These are phyloP conservation scores for Mycosphaerella arachidis DNA, from an alignment of 2,329 filamentous ascomycete species.

Conservation along the genomic window DNA sequence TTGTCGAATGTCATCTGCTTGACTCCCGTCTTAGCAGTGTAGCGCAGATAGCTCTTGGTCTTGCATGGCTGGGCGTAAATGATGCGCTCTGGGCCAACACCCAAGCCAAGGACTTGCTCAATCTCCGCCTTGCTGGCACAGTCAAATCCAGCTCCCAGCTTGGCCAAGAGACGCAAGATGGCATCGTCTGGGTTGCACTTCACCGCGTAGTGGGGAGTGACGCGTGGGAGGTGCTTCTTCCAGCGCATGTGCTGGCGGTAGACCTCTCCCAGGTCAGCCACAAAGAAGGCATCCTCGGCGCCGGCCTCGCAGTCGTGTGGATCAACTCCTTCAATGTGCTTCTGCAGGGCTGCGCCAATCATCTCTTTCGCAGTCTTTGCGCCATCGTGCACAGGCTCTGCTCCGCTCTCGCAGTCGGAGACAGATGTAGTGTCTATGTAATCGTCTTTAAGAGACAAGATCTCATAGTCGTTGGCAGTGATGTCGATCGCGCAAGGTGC, in stretches of 20 bases:
- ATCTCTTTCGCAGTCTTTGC: conserved; percentile 64
- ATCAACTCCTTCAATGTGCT: conserved; percentile 78
- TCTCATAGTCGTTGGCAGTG: conserved; percentile 36
- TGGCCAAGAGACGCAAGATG: conserved; percentile 80
- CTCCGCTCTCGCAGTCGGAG: conserved; percentile 23
- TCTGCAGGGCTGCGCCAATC: conserved; percentile 81
- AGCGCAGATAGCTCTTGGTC: conserved; percentile 95
- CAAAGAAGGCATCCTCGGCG: conserved; percentile 97
- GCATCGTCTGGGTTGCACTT: conserved; percentile 97
- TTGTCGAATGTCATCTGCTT: conserved; percentile 99
- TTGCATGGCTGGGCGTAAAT: conserved; percentile 99
- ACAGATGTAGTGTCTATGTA: conserved; percentile 16
- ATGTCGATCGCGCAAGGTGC: conserved; percentile 63
- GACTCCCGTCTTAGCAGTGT: conserved; percentile 76
- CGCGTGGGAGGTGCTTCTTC: conserved; percentile 87
- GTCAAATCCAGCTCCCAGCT: conserved; percentile 91
- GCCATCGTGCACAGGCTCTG: conserved; percentile 44
- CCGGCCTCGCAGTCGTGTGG: conserved; percentile 83
- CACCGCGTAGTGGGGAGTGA: conserved; percentile 97
- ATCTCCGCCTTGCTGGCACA: conserved; percentile 98
- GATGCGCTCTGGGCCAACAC: conserved; percentile 81
- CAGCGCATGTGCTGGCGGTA: conserved; percentile 98
- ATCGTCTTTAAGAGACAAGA: conserved; percentile 36
- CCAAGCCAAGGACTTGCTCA: conserved; percentile 79
- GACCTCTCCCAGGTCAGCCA: conserved; percentile 95